These are phyloP conservation scores for Venturia effusa DNA, from an alignment of 2,329 filamentous ascomycete species.

Conservation along the genomic window DNA sequence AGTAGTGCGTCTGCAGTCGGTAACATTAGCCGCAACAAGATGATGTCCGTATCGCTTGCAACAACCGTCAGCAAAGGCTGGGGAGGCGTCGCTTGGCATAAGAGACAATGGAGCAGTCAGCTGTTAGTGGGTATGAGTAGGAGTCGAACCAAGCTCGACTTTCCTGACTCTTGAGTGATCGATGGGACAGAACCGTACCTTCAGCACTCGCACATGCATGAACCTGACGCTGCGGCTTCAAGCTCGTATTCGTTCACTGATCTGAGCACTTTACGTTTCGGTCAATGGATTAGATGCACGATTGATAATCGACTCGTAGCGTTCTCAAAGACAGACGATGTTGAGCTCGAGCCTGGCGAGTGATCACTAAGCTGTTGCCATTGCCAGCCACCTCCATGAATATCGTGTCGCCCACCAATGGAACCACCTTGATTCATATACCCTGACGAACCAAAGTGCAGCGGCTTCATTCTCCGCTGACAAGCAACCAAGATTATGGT, in stretches of 20 bases:
- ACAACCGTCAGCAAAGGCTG: background rate
- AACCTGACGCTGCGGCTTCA: background rate
- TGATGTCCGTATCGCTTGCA: background rate
- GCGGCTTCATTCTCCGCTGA: background rate
- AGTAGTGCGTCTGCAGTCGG: background rate
- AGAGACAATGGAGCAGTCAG: background rate
- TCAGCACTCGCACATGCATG: background rate
- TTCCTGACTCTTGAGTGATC: background rate
- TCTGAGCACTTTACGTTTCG: background rate
- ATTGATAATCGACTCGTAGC: background rate
- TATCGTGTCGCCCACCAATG: background rate
- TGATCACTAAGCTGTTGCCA: conserved; percentile 1
- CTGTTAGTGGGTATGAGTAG: background rate
- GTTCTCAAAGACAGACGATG: background rate
- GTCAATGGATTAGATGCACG: background rate
- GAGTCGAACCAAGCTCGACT: background rate
- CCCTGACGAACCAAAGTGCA: background rate
- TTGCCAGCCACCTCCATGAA: background rate
- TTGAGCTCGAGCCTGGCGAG: conserved; percentile 1
- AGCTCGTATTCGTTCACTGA: background rate
- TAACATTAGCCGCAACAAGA: background rate
- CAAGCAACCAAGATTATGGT: background rate
- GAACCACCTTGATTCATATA: background rate
- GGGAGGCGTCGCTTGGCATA: background rate
- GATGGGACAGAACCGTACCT: background rate